Conservation (phyloP, 2,329 filamentous ascomycete species). For the Lecanoromycetidae sp. region DNA sequence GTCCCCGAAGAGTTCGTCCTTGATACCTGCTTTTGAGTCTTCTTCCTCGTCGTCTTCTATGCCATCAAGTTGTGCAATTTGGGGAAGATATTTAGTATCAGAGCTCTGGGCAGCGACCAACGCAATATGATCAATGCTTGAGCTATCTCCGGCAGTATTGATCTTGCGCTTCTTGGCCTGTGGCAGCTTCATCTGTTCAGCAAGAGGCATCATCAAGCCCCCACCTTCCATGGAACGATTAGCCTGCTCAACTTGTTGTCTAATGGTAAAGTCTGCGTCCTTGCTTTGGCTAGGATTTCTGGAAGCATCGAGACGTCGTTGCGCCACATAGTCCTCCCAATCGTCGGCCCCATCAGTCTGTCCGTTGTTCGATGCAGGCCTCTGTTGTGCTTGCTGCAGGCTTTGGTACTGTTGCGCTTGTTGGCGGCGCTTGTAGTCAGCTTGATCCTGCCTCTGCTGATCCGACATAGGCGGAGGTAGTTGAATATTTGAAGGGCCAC, state of each 20-base stretch:
- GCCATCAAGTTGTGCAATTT: slow-evolving; percentile 45
- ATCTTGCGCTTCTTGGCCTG: slow-evolving; percentile 30
- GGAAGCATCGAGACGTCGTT: slow-evolving; percentile 30
- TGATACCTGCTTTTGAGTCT: slow-evolving; percentile 30
- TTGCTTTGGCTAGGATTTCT: slow-evolving; percentile 28
- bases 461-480: slow-evolving; percentile 15
- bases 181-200: slow-evolving; percentile 26
- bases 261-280: slow-evolving; percentile 25
- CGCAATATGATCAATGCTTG: slow-evolving; percentile 7
- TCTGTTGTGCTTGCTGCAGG: slow-evolving; percentile 30
- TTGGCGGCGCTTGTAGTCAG: slow-evolving; percentile 28
- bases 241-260: slow-evolving; percentile 31
- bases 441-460: slow-evolving; percentile 16
- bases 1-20: slow-evolving; percentile 22
- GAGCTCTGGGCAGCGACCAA: slow-evolving; percentile 17
- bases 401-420: slow-evolving; percentile 21
- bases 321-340: slow-evolving; percentile 36
- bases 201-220: slow-evolving; percentile 33
- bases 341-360: slow-evolving; percentile 68
- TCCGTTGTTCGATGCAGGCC: slow-evolving; percentile 34
- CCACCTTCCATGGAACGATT: slow-evolving; percentile 34
- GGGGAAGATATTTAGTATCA: slow-evolving; percentile 11
- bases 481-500: slow-evolving; percentile 20
- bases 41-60: slow-evolving; percentile 43
- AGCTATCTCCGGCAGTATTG: slow-evolving; percentile 16